These are phyloP conservation scores for Kwoniella botswanensis DNA, from an alignment of 768 basidiomycete species.

Conservation along the genomic window DNA sequence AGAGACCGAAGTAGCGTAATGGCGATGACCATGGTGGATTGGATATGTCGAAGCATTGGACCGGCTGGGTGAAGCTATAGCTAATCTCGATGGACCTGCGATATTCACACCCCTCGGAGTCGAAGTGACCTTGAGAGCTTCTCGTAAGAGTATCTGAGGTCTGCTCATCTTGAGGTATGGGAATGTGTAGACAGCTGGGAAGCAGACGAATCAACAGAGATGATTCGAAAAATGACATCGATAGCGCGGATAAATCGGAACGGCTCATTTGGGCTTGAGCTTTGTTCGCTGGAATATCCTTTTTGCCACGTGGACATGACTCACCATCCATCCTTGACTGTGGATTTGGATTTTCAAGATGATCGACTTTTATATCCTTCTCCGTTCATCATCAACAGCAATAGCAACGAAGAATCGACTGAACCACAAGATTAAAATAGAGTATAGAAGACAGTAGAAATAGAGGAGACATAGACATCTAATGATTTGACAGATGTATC, in stretches of 20 bases:
- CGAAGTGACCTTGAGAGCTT: not conserved
- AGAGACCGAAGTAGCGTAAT: slow-evolving; percentile 8
- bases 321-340: not conserved
- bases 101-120: not conserved
- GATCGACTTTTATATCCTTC: not conserved
- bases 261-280: not conserved
- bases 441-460: not conserved
- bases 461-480: not conserved
- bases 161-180: not conserved
- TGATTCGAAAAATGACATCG: no score
- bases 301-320: slow-evolving; percentile 5
- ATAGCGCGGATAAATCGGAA: not conserved
- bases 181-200: not conserved
- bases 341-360: not conserved
- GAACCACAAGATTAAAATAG: not conserved
- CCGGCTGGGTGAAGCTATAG: not conserved
- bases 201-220: not conserved
- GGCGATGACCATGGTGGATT: not conserved
- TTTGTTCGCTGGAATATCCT: not conserved
- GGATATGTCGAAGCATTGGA: not conserved
- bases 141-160: not conserved
- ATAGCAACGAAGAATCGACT: not conserved
- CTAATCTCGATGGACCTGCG: slow-evolving; percentile 6
- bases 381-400: not conserved
- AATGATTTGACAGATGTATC: not conserved